phyloP scores from a whole-genome alignment of 805 yeast genomes.

The Blastobotrys chiropterorum region DNA sequence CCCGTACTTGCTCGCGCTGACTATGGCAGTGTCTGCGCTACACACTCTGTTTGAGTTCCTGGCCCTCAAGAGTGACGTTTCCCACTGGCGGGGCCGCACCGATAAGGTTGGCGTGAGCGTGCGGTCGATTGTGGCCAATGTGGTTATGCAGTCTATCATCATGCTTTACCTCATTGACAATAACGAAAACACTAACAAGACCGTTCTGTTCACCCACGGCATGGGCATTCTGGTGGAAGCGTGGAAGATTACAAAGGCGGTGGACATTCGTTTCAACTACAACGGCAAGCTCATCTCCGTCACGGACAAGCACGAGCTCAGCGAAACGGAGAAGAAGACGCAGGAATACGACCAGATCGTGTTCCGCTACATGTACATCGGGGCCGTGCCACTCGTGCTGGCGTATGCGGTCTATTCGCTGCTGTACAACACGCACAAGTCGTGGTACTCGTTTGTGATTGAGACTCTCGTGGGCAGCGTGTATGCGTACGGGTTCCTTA shows the following conservation, averaged over 20 bases:
- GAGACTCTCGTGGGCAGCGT: constrained; percentile 37
- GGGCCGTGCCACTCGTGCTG: constrained; percentile 33
- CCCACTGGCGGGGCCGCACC: constrained; percentile 37
- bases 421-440: constrained; percentile 35
- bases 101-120: constrained; percentile 37
- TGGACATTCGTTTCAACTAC: constrained; percentile 24
- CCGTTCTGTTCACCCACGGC: constrained; percentile 35
- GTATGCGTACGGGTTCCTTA: constrained; percentile 38
- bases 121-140: constrained; percentile 36
- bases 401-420: constrained; percentile 36
- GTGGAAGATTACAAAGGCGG: constrained; percentile 38
- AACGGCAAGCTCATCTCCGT: constrained; percentile 19
- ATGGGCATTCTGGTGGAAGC: constrained; percentile 37
- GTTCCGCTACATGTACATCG: constrained; percentile 34
- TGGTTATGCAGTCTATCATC: constrained; percentile 36
- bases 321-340: constrained; percentile 35
- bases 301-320: constrained; percentile 32
- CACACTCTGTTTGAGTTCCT: constrained; percentile 37
- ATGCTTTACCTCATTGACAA: constrained; percentile 35
- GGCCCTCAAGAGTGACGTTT: constrained; percentile 38
- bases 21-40: constrained; percentile 31
- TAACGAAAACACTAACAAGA: constrained; percentile 35
- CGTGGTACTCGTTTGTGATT: constrained; percentile 39
- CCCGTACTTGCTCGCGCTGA: constrained; percentile 31
- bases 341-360: constrained; percentile 38